Conservation (phyloP, 805 yeast genomes). For the Candida pseudofarinosa region DNA sequence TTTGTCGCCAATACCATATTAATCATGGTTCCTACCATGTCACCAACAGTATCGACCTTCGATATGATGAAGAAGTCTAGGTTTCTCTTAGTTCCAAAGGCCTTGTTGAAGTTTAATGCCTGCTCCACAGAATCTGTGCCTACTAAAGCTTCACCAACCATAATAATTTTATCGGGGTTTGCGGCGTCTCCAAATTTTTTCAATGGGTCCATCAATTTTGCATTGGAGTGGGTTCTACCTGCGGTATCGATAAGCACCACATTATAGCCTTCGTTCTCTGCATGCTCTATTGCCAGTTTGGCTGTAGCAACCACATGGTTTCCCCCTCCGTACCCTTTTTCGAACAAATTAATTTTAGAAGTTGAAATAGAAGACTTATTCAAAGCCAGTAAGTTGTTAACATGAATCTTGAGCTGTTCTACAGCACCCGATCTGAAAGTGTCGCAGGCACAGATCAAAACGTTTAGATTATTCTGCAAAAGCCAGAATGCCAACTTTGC, state of each 20-base stretch:
- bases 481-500: constrained; percentile 96
- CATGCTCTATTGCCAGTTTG: constrained; percentile 81
- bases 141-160: constrained; percentile 98
- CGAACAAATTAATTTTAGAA: constrained; percentile 68
- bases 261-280: constrained; percentile 65
- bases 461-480: constrained; percentile 80
- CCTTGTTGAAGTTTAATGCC: constrained; percentile 87
- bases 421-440: constrained; percentile 98
- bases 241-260: constrained; percentile 95
- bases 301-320: constrained; percentile 90
- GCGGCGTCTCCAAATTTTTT: constrained; percentile 95
- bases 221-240: constrained; percentile 94
- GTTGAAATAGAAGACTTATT: constrained; percentile 44
- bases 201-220: constrained; percentile 90
- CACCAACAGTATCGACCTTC: constrained; percentile 97
- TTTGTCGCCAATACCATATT: constrained; percentile 96
- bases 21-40: constrained; percentile 92
- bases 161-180: constrained; percentile 90
- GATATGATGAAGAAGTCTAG: constrained; percentile 89
- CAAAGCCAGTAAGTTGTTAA: constrained; percentile 69
- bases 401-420: constrained; percentile 95
- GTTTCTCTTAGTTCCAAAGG: constrained; percentile 79
- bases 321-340: constrained; percentile 97
- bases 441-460: constrained; percentile 93
- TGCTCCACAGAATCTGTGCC: constrained; percentile 97